phyloP scores from a whole-genome alignment of 2,329 filamentous ascomycete genomes.

The Fusarium haematococcum region DNA sequence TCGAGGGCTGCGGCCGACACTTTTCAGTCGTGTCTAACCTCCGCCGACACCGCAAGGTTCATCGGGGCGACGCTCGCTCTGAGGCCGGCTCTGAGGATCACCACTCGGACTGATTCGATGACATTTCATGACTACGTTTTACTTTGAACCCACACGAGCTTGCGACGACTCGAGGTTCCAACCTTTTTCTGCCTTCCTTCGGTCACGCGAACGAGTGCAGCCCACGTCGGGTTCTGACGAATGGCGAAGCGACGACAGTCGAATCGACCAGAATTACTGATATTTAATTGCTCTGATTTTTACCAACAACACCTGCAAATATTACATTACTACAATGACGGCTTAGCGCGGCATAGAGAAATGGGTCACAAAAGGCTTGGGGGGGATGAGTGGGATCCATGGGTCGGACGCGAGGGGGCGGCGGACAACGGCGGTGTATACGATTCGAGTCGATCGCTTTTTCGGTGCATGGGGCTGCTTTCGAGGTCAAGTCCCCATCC shows the following conservation, averaged over 20 bases:
- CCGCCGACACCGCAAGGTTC: slow-evolving; percentile 93
- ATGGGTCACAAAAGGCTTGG: slow-evolving; percentile 41
- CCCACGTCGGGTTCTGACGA: slow-evolving; percentile 7
- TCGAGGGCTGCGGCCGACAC: slow-evolving; percentile 93
- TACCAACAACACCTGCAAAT: slow-evolving; percentile 37
- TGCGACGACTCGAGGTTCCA: background rate
- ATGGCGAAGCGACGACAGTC: slow-evolving; percentile 10
- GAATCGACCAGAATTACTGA: slow-evolving; percentile 21
- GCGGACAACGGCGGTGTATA: slow-evolving; percentile 42
- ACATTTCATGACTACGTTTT: background rate
- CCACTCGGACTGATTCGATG: slow-evolving; percentile 63
- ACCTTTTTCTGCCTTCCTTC: slow-evolving; percentile 23
- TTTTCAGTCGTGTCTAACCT: slow-evolving; percentile 98
- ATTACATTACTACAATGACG: slow-evolving; percentile 40
- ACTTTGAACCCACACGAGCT: background rate
- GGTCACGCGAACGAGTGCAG: slow-evolving; percentile 9
- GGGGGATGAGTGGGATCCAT: slow-evolving; percentile 35
- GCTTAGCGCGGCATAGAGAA: slow-evolving; percentile 46
- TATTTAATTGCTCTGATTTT: slow-evolving; percentile 34
- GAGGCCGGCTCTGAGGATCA: slow-evolving; percentile 74
- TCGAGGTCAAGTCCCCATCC: slow-evolving; percentile 27
- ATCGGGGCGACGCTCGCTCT: slow-evolving; percentile 76
- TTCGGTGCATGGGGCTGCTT: slow-evolving; percentile 35
- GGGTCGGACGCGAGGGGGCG: slow-evolving; percentile 23
- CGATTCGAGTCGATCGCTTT: slow-evolving; percentile 47